Conservation (phyloP, 306 rosid genomes). For the Betula pendula region DNA sequence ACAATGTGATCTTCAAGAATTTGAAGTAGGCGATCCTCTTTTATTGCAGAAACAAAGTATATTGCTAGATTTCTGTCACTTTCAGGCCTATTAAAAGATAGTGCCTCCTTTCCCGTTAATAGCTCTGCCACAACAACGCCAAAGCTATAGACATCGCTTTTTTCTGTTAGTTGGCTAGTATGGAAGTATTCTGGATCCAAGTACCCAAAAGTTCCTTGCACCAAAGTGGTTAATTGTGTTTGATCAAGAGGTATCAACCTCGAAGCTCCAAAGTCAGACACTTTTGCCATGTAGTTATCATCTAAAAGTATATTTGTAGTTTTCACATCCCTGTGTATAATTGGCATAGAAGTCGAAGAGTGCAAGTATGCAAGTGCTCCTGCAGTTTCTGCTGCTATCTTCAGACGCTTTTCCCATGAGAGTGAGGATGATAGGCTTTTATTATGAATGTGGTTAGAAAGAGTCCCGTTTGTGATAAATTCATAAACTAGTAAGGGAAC, state of each 20-base stretch:
- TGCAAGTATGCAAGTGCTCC: constrained; percentile 30
- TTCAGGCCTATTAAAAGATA: constrained; percentile 22
- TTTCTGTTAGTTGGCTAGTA: constrained; percentile 26
- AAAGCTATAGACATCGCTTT: constrained; percentile 35
- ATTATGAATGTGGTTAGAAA: constrained; percentile 18
- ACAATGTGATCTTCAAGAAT: constrained; percentile 22
- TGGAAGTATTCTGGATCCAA: constrained; percentile 26
- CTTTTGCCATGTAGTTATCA: constrained; percentile 20
- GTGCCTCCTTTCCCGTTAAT: constrained; percentile 22
- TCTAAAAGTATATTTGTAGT: constrained; percentile 30
- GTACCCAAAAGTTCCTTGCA: constrained; percentile 31
- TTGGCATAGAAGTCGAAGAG: constrained; percentile 22
- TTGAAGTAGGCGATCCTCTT: constrained; percentile 16
- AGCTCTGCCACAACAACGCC: constrained; percentile 29
- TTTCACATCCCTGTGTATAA: constrained; percentile 33
- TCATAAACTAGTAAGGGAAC: constrained; percentile 30
- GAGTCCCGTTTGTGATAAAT: constrained; percentile 23
- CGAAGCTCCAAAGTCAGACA: neutral
- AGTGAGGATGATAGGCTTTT: neutral
- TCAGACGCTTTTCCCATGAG: constrained; percentile 23
- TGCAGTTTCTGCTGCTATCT: constrained; percentile 23
- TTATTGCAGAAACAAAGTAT: constrained; percentile 19
- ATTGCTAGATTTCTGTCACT: constrained; percentile 19
- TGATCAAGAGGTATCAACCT: constrained; percentile 30
- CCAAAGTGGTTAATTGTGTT: constrained; percentile 24